phyloP scores from a whole-genome alignment of 1,139 yeast genomes.

The Zhuliangozyma parablackwelliae region DNA sequence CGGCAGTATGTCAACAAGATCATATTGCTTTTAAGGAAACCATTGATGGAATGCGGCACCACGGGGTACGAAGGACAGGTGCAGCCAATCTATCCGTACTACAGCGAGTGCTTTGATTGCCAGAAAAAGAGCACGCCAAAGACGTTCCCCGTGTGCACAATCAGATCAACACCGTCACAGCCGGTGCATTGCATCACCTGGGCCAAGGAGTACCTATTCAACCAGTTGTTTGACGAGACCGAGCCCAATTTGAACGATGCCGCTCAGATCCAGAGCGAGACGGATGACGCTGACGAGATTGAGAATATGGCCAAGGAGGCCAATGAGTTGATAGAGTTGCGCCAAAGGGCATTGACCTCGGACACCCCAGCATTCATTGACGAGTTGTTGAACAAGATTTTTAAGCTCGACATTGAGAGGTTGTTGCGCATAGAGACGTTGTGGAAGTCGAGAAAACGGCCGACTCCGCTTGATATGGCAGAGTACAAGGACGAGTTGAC shows the following conservation, averaged over 20 bases:
- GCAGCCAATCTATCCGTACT: constrained; percentile 80
- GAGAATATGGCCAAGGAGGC: constrained; percentile 67
- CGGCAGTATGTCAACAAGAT: constrained; percentile 83
- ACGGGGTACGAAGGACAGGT: constrained; percentile 93
- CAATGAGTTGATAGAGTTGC: constrained; percentile 68
- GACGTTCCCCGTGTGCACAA: constrained; percentile 93
- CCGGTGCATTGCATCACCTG: constrained; percentile 96
- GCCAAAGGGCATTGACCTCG: constrained; percentile 35
- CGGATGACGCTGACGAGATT: constrained; percentile 63
- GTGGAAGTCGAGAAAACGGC: constrained; percentile 71
- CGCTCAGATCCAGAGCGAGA: constrained; percentile 41
- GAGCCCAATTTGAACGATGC: constrained; percentile 29
- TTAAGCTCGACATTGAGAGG: constrained; percentile 68
- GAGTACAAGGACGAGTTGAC: constrained; percentile 14
- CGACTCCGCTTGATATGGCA: constrained; percentile 51
- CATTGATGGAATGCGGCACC: constrained; percentile 91
- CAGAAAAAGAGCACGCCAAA: constrained; percentile 82
- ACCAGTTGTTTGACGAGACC: constrained; percentile 69
- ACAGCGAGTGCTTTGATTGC: constrained; percentile 92
- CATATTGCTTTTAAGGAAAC: constrained; percentile 67
- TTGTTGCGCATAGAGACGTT: constrained; percentile 66
- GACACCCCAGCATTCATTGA: constrained; percentile 28
- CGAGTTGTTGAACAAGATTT: constrained; percentile 52
- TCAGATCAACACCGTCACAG: constrained; percentile 92
- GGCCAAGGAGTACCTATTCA: constrained; percentile 89